Base-by-base conservation (phyloP, 2,329 filamentous ascomycete genomes). In the Fusarium pseudoanthophilum region DNA sequence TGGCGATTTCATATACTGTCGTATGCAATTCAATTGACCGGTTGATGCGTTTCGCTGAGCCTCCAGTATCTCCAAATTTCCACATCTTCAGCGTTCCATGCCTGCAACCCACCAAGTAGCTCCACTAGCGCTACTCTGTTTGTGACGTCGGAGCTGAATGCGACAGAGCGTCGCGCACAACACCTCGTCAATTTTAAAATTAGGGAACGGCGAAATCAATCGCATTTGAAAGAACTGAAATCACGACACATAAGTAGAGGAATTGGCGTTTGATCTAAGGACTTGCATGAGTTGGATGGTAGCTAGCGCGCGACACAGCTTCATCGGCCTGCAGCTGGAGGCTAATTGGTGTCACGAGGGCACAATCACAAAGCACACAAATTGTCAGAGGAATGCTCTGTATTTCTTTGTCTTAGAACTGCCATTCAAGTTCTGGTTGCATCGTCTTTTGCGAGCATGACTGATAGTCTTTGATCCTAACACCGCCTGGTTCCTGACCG, bases 401-500 rank as follows among this genome's bases (percentile, higher is more conserved):
- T 48, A 73, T 72, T 77, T 71, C 43, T 71, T 80, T 79, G 73
- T 79, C 73, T 73, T 74, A 69, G 45, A 65, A 75, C 69, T 76
- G 64, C 73, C 73, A 70, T 67, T 71, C 58, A 69, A 66, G 65
- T 75, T 73, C 42, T 64, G 49, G 74, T 76, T 75, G 74, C 74
- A 68, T 74, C 71, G 77, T 75, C 56, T 59, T 56, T 74, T 64
- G 64, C 76, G 64, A 75, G 76, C 79, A 78, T 72, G 65, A 59
- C 61, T 75, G 66, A 67, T 76, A 61, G 75, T 71, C 73, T 69
- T 71, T 70, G 63, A 77, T 78, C 77, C 74, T 77, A 81, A 80
- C 77, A 76, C 77, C 77, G 64, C 71, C 70, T 74, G 72, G 73
- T 78, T 75, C 81, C 80, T 64, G 75, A 81, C 79, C 73, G 74